phyloP scores from a whole-genome alignment of 2,329 filamentous ascomycete species.

The Capronia epimyces region DNA sequence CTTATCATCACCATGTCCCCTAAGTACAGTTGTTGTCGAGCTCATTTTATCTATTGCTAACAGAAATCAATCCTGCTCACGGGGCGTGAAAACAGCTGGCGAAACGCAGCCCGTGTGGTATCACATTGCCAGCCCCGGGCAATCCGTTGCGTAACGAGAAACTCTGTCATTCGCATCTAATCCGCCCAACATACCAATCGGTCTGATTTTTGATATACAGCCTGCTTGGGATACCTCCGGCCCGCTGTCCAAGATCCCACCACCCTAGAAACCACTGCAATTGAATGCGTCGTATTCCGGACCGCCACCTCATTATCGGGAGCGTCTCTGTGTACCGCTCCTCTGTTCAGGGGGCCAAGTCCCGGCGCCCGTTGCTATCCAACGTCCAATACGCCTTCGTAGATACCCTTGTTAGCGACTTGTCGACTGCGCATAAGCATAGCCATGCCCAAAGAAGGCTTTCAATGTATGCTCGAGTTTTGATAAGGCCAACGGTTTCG shows the following conservation, averaged over 20 bases:
- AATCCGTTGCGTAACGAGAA: background rate
- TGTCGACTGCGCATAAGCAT: background rate
- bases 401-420: no score
- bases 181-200: background rate
- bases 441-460: slow-evolving; percentile 12
- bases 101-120: no score
- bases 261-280: no score
- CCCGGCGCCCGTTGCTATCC: no score
- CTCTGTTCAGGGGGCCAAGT: no score
- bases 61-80: slow-evolving; percentile 6
- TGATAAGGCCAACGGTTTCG: slow-evolving; percentile 30
- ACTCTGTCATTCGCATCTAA: background rate
- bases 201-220: background rate
- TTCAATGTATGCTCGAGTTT: slow-evolving; percentile 21
- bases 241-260: no score
- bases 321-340: no score
- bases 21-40: slow-evolving; percentile 27
- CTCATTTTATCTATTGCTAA: slow-evolving; percentile 20
- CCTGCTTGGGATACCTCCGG: no score
- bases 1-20: slow-evolving; percentile 25
- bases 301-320: no score
- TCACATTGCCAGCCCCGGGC: slow-evolving; percentile 2
- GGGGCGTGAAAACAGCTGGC: background rate
- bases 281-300: no score
- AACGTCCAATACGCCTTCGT: no score